Evolutionary conservation across 1,284 basidiomycete genomes (phyloP).

Genomic region (Cerrena zonata): DNA sequence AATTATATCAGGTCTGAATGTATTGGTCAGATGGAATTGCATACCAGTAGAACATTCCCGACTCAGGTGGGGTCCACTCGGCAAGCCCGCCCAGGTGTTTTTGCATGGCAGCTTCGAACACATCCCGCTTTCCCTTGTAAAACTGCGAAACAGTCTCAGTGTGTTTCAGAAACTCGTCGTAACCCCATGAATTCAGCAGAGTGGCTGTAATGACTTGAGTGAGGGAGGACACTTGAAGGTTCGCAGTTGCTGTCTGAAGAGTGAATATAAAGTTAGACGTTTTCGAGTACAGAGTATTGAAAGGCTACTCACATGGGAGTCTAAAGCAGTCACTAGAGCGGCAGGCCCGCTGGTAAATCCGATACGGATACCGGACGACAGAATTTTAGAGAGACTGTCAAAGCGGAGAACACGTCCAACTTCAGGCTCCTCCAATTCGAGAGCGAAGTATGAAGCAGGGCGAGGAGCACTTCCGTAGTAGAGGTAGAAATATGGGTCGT

Average conservation of each 20-base stretch:
- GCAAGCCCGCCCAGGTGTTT: conserved; percentile 73
- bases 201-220: conserved; percentile 73
- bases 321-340: conserved; percentile 69
- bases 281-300: background rate
- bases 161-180: conserved; percentile 75
- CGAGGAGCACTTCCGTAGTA: conserved; percentile 64
- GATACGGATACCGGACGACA: conserved; percentile 76
- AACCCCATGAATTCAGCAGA: conserved; percentile 75
- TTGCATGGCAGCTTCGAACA: conserved; percentile 74
- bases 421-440: conserved; percentile 57
- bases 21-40: conserved; percentile 25
- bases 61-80: conserved; percentile 80
- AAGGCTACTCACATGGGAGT: conserved; percentile 53
- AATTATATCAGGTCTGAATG: background rate
- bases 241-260: conserved; percentile 60
- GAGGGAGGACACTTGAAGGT: conserved; percentile 74
- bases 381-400: conserved; percentile 84
- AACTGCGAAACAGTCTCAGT: conserved; percentile 69
- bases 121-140: conserved; percentile 75
- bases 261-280: conserved; percentile 10
- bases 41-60: conserved; percentile 89
- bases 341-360: conserved; percentile 82
- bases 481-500: conserved; percentile 76
- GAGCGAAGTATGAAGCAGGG: conserved; percentile 72
- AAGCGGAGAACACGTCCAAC: conserved; percentile 78